Conservation (phyloP, 352 stramenopile species). For the Globisporangium radiosum region DNA sequence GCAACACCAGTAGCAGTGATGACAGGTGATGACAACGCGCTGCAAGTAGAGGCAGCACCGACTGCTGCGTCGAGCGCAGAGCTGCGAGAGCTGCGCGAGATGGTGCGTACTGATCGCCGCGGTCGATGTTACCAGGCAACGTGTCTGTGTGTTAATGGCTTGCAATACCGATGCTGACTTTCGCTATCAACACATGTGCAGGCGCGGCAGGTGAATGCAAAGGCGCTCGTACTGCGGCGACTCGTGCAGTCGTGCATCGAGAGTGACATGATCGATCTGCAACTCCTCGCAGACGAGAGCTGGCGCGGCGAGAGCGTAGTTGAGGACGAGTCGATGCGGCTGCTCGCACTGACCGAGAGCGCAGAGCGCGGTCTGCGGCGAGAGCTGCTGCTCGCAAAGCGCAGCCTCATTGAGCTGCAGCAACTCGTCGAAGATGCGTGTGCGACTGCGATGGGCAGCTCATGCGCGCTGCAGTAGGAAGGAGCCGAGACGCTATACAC, state of each 20-base stretch:
- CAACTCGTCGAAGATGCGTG: constrained; percentile 35
- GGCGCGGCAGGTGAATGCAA: constrained; percentile 22
- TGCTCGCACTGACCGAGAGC: too few relatives aligned
- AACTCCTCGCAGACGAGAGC: constrained; percentile 11
- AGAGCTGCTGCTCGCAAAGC: constrained; percentile 8
- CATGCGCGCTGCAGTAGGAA: constrained; percentile 34
- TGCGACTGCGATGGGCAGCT: constrained; percentile 28
- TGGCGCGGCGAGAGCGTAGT: background rate
- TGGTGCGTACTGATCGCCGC: background rate
- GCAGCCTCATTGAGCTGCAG: constrained; percentile 23
- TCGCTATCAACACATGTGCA: constrained; percentile 8
- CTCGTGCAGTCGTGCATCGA: constrained; percentile 27
- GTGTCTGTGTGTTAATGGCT: background rate
- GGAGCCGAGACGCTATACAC: too few relatives aligned
- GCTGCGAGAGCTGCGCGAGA: background rate
- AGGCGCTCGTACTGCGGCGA: constrained; percentile 20
- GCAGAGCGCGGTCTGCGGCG: background rate
- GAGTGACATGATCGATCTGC: constrained; percentile 30
- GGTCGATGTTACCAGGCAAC: background rate
- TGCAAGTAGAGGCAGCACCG: background rate
- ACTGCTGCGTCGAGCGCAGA: background rate
- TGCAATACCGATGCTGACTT: background rate
- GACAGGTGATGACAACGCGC: background rate
- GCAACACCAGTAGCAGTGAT: background rate
- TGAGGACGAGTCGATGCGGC: too few relatives aligned